Base-by-base conservation (phyloP, 164 flowering plant genomes). In the Dillenia turbinata region DNA sequence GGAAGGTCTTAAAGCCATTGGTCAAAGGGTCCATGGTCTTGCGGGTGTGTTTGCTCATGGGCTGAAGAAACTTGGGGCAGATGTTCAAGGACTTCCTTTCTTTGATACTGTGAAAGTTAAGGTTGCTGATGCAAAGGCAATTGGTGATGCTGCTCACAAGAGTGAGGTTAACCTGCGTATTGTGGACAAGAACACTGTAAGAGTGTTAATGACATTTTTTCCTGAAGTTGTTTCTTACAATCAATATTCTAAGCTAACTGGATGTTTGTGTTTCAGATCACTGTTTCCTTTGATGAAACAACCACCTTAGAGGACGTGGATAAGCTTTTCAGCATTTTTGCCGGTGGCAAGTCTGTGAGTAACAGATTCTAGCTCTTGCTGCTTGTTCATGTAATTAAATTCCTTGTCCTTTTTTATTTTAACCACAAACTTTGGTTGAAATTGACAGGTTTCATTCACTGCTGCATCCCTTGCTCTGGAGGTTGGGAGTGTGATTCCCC, bases 21-120 rank as follows among this genome's bases (percentile, higher is more conserved):
- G 87, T 33, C 83, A 91, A 57, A 72, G 99, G 22, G 95, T 86
- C 22, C 99, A 91, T 63, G 99, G 99, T 61, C 90, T 94, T 69
- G 99, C 99, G 61, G 93, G 87, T 44, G 66, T 78, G 57, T 81
- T 94, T 53, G 91, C 92, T 9, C 75, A 73, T 66, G 99, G 99
- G 22, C 65, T 91, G 73, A 85, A 83, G 76, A 94, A 88, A 65
- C 89, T 91, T 48, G 96, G 95, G 52, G 95, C 80, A 49, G 92
- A 86, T 58, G 96, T 91, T 48, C 89, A 87, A 70, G 82, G 71
- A 16, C 85, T 81, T 65, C 94, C 97, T 50, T 94, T 86, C 83
- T 94, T 94, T 69, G 99, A 94, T 81, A 94, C 99, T 2, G 99
- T 94, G 74, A 91, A 88, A 73, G 77, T 94, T 57, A 91, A 85